Evolutionary conservation across 2,329 filamentous ascomycete genomes (phyloP), one percentile per base, ranked within the genome.

Genomic region (Salinomyces thailandicus): DNA sequence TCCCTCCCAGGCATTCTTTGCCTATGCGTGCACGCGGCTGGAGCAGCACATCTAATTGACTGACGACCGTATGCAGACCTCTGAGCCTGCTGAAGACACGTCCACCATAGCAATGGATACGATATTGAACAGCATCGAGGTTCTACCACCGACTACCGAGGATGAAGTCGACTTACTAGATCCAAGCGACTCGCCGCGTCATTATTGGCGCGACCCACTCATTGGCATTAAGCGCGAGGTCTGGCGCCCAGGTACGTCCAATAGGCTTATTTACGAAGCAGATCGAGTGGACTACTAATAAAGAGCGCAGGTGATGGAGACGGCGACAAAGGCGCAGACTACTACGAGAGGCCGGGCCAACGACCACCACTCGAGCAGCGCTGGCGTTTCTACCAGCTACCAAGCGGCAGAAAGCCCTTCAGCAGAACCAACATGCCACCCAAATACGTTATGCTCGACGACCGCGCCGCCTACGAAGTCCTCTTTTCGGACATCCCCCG

Each of bases 361-460:
- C 38, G 9, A 38, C 49, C 18, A 8, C 42, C 45, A 15, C 28
- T 49, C 2, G 42, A 48, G 13, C 41, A 51, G 2, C 58, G 59
- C 5, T 64, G 61, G 60, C 62, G 61, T 20, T 31, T 66, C 5
- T 64, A 60, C 43, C 55, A 35, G 14, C 24, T 24, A 3, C 18
- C 45, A 38, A 53, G 47, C 4, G 48, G 58, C 17, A 44, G 57
- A 3, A 47, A 51, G 8, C 39, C 45, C 2, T 49, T 62, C 20
- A 42, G 17, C 20, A 48, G 48, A 8, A 43, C 37, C 5, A 48
- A 50, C 11, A 48, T 56, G 36, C 59, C 59, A 5, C 62, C 62
- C 2, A 52, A 48, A 13, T 58, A 58, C 31, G 55, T 61, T n/a
- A 55, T 60, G 24, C 55, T 66, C 2, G 62, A 66, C 39, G 62